Percentiles rank a stretch among this genome's conserved stretches.
Evolutionary conservation across 2,329 filamentous ascomycete species (phyloP).

Genomic region (Colletotrichum somersetense): DNA sequence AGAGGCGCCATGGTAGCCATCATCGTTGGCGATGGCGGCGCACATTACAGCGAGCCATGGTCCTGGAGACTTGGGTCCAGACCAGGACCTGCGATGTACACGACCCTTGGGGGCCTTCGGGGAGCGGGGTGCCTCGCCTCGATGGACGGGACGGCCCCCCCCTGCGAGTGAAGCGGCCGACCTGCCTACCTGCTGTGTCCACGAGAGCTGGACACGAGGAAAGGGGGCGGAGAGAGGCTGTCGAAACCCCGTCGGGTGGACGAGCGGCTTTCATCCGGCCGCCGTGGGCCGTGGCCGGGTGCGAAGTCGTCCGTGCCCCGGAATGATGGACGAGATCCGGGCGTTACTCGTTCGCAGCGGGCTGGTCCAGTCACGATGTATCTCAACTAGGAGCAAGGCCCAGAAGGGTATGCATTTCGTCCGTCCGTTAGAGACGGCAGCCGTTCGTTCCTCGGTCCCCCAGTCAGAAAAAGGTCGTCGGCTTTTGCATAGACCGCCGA

Average conservation of each 20-base stretch:
- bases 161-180: neutral
- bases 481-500: neutral
- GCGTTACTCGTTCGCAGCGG: neutral
- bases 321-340: conserved; percentile 4
- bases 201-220: neutral
- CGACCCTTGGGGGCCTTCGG: neutral
- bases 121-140: neutral
- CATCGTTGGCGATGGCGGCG: neutral
- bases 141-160: neutral
- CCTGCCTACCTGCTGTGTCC: neutral
- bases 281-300: neutral
- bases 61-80: neutral
- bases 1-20: neutral
- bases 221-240: neutral
- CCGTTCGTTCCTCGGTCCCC: neutral
- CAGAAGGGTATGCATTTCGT: neutral
- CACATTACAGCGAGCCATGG: neutral
- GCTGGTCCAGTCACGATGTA: neutral
- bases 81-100: neutral
- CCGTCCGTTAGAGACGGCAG: neutral
- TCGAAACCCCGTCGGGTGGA: neutral
- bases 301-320: conserved; percentile 8
- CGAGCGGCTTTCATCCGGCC: neutral
- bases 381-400: conserved; percentile 2
- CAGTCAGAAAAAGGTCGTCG: neutral